phyloP scores from a whole-genome alignment of 176 grass and related monocot genomes.

The Juncus effusus region DNA sequence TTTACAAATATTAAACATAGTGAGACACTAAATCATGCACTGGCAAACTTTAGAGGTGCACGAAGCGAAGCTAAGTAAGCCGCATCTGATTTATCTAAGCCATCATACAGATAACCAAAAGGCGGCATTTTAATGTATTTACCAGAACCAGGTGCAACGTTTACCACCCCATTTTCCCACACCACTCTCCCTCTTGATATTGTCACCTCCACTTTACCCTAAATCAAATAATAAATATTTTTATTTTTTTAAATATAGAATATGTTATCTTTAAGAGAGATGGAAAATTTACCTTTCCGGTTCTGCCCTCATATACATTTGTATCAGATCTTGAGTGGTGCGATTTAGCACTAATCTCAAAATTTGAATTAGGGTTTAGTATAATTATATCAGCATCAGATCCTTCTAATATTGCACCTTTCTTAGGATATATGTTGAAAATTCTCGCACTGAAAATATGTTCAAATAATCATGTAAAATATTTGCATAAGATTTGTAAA shows the following conservation, averaged over 20 bases:
- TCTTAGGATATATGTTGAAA: conserved; percentile 86
- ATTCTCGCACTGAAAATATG: conserved; percentile 58
- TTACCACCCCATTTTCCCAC: conserved; percentile 65
- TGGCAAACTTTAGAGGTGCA: conserved; percentile 54
- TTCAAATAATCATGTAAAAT: too few species aligned
- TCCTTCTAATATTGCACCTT: conserved; percentile 86
- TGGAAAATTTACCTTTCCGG: conserved; percentile 57
- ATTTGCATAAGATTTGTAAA: background rate
- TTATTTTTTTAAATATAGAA: background rate
- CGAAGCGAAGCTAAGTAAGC: conserved; percentile 60
- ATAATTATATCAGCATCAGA: conserved; percentile 94
- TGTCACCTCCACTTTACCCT: conserved; percentile 90
- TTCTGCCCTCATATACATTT: conserved; percentile 71
- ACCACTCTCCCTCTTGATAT: conserved; percentile 80
- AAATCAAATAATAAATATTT: too few species aligned
- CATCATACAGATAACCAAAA: conserved; percentile 80
- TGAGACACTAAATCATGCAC: conserved; percentile 25
- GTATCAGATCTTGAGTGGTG: conserved; percentile 88
- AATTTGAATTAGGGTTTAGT: conserved; percentile 72
- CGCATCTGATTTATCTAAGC: conserved; percentile 63
- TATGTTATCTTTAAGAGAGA: background rate
- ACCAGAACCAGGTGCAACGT: conserved; percentile 60
- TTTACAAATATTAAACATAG: conserved; percentile 6
- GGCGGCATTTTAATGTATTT: conserved; percentile 63
- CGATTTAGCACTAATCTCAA: conserved; percentile 45